Conservation (phyloP, 2,329 filamentous ascomycete genomes). For the Simplicillium aogashimaense region DNA sequence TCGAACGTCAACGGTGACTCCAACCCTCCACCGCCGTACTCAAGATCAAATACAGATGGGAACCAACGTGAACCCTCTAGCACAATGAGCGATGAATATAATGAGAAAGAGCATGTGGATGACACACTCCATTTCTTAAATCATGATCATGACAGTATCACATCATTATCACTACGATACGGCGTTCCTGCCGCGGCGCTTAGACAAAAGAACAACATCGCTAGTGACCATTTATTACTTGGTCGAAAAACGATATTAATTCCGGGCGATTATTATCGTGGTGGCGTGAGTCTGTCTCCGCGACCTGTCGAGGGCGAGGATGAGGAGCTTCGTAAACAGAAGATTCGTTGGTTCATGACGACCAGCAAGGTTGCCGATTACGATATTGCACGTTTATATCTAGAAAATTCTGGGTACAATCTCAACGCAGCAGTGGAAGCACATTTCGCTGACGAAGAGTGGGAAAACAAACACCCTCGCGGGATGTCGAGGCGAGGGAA, state of each 20-base stretch:
- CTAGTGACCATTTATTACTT: constrained; percentile 59
- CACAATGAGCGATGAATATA: constrained; percentile 5
- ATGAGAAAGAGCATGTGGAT: constrained; percentile 30
- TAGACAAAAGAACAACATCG: constrained; percentile 58
- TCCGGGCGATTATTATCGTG: constrained; percentile 59
- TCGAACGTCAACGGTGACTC: background rate
- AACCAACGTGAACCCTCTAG: constrained; percentile 3
- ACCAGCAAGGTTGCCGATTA: constrained; percentile 68
- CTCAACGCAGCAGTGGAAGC: constrained; percentile 52
- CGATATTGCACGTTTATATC: constrained; percentile 64
- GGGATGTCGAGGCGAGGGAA: constrained; percentile 3
- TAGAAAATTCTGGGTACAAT: constrained; percentile 60
- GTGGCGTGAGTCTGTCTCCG: constrained; percentile 57
- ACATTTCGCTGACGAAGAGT: constrained; percentile 62
- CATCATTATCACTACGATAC: constrained; percentile 62
- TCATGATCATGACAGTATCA: constrained; percentile 56
- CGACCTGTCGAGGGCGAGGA: constrained; percentile 64
- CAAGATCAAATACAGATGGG: constrained; percentile 3
- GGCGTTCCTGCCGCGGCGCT: constrained; percentile 54
- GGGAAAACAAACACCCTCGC: constrained; percentile 63
- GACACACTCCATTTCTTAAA: constrained; percentile 69
- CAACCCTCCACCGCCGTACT: constrained; percentile 26
- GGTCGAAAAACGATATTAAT: constrained; percentile 63
- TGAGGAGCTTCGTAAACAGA: constrained; percentile 60
- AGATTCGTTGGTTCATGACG: constrained; percentile 70